Conservation (phyloP, 805 yeast species). For the Pichia manshurica region DNA sequence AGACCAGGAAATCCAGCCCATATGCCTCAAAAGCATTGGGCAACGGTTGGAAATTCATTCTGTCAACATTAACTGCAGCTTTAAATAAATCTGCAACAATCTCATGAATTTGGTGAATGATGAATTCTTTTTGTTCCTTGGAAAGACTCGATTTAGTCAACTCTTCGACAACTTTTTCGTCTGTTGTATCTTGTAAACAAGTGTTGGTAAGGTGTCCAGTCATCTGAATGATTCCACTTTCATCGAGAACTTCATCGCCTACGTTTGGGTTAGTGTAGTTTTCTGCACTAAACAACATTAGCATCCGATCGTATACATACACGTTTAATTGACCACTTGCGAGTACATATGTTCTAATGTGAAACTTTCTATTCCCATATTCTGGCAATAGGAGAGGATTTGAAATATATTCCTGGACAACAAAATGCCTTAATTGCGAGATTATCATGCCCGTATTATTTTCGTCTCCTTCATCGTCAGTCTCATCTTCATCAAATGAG, state of each 20-base stretch:
- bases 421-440: slow-evolving; percentile 84
- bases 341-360: slow-evolving; percentile 78
- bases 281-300: slow-evolving; percentile 71
- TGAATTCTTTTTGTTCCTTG: slow-evolving; percentile 31
- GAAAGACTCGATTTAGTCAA: slow-evolving; percentile 48
- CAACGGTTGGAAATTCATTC: slow-evolving; percentile 78
- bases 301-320: slow-evolving; percentile 71
- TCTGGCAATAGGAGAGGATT: slow-evolving; percentile 60
- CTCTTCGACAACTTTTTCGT: slow-evolving; percentile 43
- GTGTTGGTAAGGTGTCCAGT: slow-evolving; percentile 89
- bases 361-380: slow-evolving; percentile 73
- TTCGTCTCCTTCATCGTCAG: slow-evolving; percentile 53
- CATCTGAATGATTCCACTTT: slow-evolving; percentile 38
- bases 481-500: slow-evolving; percentile 71
- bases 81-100: slow-evolving; percentile 65
- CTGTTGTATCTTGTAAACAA: slow-evolving; percentile 59
- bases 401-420: slow-evolving; percentile 74
- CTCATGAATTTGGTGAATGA: slow-evolving; percentile 52
- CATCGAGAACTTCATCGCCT: slow-evolving; percentile 23
- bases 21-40: slow-evolving; percentile 77
- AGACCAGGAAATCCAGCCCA: slow-evolving; percentile 85
- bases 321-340: slow-evolving; percentile 71
- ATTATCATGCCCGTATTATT: slow-evolving; percentile 61
- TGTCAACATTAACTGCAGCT: slow-evolving; percentile 78
- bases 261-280: slow-evolving; percentile 36